Base-by-base conservation (phyloP, 1,139 yeast genomes). In the Petasospora rhodanensis region DNA sequence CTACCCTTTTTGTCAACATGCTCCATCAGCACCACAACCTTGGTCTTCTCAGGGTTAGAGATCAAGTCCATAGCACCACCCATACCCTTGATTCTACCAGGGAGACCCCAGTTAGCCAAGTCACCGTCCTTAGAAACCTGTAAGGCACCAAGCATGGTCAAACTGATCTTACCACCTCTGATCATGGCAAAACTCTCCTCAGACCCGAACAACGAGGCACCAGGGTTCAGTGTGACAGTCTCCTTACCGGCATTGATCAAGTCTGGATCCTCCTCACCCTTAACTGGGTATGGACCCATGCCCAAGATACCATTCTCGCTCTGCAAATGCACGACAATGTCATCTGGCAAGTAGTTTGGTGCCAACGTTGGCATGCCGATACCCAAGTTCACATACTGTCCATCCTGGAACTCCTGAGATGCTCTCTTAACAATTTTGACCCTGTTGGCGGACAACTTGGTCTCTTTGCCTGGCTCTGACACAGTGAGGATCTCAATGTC, bases 31-130 rank as follows among this genome's bases (percentile, higher is more conserved):
- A 68, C 70, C 26, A 70, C 68, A n/a, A 70, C 75, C 35, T 60
- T 52, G 8, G 75, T 69, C 30, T 62, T 54, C 20, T 52, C 47
- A 6, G 74, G 73, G 44, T 68, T 68, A 18, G 73, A 63, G 4
- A 68, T 75, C 14, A 70, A 58, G 47, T 70, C 76, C 76, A 70
- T 70, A 22, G 75, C 76, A n/a, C 76, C 76, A 19, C 76, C 75
- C 71, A 70, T 70, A 18, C 76, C 76, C 50, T 66, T 68, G 34
- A 70, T 65, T 46, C 61, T 58, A 14, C 73, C 73, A 4, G 76
- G 75, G 10, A 69, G 54, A 13, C 68, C 71, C 75, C 76, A 70
- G 50, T 70, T 70, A 28, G 76, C 75, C 24, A 70, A 56, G 39
- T 70, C 75, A 28, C 75, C 76, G 31, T 46, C 57, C 29, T 59